phyloP scores from a whole-genome alignment of 2,329 filamentous ascomycete genomes.

The Juglanconis juglandina region DNA sequence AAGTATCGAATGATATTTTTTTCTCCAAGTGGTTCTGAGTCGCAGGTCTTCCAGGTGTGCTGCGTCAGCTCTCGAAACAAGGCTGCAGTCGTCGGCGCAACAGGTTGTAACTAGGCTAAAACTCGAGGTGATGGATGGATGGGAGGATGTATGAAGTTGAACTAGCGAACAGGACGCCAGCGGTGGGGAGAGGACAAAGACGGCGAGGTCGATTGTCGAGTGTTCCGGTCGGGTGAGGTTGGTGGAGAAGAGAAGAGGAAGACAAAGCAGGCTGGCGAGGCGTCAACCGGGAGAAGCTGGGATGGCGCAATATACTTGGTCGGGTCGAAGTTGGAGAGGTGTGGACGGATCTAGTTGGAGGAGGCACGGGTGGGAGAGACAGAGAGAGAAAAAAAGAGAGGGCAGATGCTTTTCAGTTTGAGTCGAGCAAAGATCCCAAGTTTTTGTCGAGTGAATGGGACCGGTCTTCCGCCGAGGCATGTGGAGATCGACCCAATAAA shows the following conservation, averaged over 20 bases:
- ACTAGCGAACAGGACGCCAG: too few species aligned
- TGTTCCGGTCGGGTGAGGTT: background rate
- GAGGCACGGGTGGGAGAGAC: too few species aligned
- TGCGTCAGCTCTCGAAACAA: background rate
- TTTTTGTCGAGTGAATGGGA: background rate
- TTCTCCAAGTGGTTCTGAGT: background rate
- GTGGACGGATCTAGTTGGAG: too few species aligned
- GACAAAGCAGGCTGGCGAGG: background rate
- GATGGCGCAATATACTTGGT: background rate
- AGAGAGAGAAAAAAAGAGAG: too few species aligned
- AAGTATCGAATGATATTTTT: background rate
- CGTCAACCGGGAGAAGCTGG: background rate
- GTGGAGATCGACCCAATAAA: background rate
- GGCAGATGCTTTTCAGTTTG: background rate
- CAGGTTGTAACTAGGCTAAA: background rate
- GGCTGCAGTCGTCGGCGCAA: background rate
- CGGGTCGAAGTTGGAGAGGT: too few species aligned
- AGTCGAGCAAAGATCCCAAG: background rate
- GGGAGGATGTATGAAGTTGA: too few species aligned
- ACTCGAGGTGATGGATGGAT: too few species aligned
- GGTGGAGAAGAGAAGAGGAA: background rate
- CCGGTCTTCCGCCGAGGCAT: constrained; percentile 6
- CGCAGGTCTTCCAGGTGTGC: background rate
- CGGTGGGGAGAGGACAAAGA: too few species aligned
- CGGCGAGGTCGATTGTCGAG: background rate